These are phyloP conservation scores for Tuber magnatum DNA, from an alignment of 495 filamentous ascomycete genomes.

Conservation along the genomic window DNA sequence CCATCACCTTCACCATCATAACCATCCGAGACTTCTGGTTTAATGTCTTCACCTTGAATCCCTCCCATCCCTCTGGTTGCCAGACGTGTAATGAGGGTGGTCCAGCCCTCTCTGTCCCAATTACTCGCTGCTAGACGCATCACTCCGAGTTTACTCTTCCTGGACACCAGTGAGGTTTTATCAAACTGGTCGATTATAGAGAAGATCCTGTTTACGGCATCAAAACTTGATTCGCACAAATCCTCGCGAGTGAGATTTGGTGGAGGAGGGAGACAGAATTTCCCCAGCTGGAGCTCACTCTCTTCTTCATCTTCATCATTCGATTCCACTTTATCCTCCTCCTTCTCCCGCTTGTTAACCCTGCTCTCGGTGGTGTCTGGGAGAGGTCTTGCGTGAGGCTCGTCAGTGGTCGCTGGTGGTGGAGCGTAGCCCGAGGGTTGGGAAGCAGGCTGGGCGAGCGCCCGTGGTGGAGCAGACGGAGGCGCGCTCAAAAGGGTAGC, in stretches of 20 bases:
- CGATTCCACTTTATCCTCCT: constrained; percentile 23
- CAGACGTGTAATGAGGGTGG: constrained; percentile 74
- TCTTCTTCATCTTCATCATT: constrained; percentile 37
- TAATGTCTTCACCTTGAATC: constrained; percentile 49
- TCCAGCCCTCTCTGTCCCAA: constrained; percentile 84
- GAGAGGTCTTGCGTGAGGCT: constrained; percentile 3
- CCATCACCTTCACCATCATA: constrained; percentile 3
- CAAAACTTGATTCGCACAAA: constrained; percentile 58
- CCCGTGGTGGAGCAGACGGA: constrained; percentile 10
- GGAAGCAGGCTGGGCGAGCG: constrained; percentile 1
- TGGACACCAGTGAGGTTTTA: constrained; percentile 47
- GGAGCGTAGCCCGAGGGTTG: constrained; percentile 13
- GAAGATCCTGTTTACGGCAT: constrained; percentile 68
- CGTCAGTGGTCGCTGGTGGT: constrained; percentile 10
- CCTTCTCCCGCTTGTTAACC: constrained; percentile 20
- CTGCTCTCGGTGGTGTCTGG: constrained; percentile 5
- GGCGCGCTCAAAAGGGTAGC: constrained; percentile 18
- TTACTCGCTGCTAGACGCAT: constrained; percentile 76
- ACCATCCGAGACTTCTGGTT: constrained; percentile 10
- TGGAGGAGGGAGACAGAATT: constrained; percentile 71
- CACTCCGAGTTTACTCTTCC: constrained; percentile 53
- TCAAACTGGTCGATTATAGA: constrained; percentile 64
- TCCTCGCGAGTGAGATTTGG: constrained; percentile 62
- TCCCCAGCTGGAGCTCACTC: constrained; percentile 36
- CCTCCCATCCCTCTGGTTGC: constrained; percentile 71